Evolutionary conservation across 495 filamentous ascomycete genomes (phyloP).

Genomic region (Astrothelium macrocarpum): DNA sequence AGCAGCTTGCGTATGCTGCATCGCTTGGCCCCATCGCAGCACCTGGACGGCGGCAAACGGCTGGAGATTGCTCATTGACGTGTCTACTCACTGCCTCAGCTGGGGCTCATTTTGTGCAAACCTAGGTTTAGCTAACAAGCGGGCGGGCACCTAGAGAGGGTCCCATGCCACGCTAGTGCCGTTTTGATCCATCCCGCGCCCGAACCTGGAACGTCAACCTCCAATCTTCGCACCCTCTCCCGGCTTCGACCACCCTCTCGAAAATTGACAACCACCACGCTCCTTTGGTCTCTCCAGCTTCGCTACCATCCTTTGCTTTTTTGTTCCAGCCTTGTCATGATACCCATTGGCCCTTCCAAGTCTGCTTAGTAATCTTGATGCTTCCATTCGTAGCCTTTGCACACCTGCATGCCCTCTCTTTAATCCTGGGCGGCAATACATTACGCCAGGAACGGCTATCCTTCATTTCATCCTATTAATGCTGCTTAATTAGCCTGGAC

Average conservation of each 20-base stretch:
- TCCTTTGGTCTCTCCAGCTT: background rate
- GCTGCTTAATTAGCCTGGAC: no score
- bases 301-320: background rate
- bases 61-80: background rate
- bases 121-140: background rate
- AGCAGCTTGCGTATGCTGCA: background rate
- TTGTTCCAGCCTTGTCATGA: background rate
- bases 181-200: constrained; percentile 3
- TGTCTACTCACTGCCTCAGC: background rate
- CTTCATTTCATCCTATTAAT: background rate
- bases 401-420: background rate
- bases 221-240: constrained; percentile 2
- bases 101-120: background rate
- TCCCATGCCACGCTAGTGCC: background rate
- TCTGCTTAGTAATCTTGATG: background rate
- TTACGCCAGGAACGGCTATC: constrained; percentile 2
- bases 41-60: no score
- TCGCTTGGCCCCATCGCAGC: no score
- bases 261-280: background rate
- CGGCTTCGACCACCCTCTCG: background rate
- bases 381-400: background rate
- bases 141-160: background rate
- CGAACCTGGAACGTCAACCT: constrained; percentile 3
- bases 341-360: background rate
- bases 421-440: background rate